A percentile compares a stretch with the other conserved stretches of the same genome.
These are phyloP conservation scores for Tothia fuscella DNA, from an alignment of 2,329 filamentous ascomycete species.

Conservation along the genomic window DNA sequence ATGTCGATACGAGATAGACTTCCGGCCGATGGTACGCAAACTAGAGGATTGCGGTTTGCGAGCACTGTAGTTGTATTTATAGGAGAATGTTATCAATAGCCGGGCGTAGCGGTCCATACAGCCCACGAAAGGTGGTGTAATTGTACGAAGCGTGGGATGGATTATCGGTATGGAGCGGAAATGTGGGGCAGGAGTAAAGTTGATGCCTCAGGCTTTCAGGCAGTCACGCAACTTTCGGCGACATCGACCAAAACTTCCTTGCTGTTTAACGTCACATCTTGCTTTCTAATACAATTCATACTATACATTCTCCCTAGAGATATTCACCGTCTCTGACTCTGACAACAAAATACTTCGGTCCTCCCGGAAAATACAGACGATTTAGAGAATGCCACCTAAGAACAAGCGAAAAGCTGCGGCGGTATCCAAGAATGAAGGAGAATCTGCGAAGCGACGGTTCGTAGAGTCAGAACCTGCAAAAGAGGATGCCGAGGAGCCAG, in stretches of 20 bases:
- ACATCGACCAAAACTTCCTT: no score
- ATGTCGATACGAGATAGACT: no score
- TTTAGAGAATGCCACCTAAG: not conserved
- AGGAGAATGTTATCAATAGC: no score
- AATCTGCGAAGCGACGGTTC: constrained; percentile 8
- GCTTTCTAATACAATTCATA: not conserved
- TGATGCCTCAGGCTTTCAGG: not conserved
- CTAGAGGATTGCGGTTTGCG: no score
- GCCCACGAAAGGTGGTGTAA: no score
- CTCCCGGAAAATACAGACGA: no score
- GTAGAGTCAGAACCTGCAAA: constrained; percentile 3
- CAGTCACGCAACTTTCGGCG: not conserved
- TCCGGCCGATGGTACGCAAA: no score
- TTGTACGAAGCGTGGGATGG: no score
- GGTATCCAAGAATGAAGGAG: constrained; percentile 5
- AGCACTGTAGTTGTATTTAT: no score
- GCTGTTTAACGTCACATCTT: no score
- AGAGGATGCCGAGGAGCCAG: not conserved
- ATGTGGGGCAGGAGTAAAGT: not conserved
- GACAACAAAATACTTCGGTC: not conserved
- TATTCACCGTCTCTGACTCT: not conserved
- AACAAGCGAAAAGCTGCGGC: constrained; percentile 2
- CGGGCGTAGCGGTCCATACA: no score
- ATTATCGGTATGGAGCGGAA: no score
- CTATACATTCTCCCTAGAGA: not conserved